phyloP scores from a whole-genome alignment of 768 basidiomycete species.

The Suillus decipiens region DNA sequence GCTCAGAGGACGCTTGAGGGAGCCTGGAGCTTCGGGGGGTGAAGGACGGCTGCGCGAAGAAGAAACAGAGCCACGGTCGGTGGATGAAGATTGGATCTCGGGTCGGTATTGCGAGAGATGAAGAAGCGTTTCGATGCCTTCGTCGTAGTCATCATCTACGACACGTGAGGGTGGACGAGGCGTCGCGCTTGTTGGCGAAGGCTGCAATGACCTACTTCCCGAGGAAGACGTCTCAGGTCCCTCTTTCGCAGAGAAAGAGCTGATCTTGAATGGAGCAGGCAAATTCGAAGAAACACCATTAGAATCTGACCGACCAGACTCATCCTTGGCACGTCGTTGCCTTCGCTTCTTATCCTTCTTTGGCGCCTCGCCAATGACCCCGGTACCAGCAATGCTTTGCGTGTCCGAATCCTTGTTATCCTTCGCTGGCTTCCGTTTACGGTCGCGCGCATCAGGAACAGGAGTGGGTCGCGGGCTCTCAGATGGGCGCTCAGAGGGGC shows the following conservation, averaged over 20 bases:
- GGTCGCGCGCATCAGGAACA: conserved; percentile 47
- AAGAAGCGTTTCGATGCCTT: conserved; percentile 84
- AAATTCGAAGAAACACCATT: conserved; percentile 30
- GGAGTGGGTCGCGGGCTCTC: conserved; percentile 58
- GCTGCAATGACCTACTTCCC: conserved; percentile 64
- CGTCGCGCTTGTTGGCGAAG: conserved; percentile 65
- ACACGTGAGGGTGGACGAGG: conserved; percentile 63
- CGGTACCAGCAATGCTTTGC: conserved; percentile 31
- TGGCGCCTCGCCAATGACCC: conserved; percentile 38
- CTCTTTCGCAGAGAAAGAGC: conserved; percentile 39
- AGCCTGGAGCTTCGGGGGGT: conserved; percentile 48
- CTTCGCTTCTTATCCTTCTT: conserved; percentile 64
- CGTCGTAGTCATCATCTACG: conserved; percentile 94
- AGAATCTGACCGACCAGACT: conserved; percentile 31
- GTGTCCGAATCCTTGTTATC: conserved; percentile 47
- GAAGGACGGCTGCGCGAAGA: conserved; percentile 66
- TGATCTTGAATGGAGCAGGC: conserved; percentile 35
- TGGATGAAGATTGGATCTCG: conserved; percentile 28
- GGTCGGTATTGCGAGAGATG: conserved; percentile 52
- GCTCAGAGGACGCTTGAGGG: conserved; percentile 70
- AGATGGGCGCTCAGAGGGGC: conserved; percentile 62
- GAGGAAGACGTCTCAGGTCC: conserved; percentile 69
- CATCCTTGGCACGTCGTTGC: conserved; percentile 45
- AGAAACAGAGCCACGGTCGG: conserved; percentile 58
- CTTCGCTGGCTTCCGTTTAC: conserved; percentile 45